These are phyloP conservation scores for Lathyrus oleraceus DNA, from an alignment of 306 rosid species.

Conservation along the genomic window DNA sequence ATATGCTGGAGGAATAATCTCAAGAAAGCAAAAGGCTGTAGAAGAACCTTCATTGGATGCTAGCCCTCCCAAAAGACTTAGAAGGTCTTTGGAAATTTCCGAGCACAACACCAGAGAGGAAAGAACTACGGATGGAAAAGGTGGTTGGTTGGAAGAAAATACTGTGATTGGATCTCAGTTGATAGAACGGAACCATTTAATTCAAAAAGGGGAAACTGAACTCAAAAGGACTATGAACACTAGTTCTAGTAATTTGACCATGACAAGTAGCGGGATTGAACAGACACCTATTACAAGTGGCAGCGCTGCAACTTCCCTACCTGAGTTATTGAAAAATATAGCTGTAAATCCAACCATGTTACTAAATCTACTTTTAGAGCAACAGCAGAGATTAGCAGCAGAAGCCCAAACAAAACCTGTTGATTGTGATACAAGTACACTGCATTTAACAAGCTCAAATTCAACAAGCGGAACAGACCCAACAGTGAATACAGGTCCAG, in stretches of 20 bases:
- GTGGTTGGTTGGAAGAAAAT: slow-evolving; percentile 81
- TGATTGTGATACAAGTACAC: slow-evolving; percentile 44
- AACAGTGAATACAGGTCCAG: slow-evolving; percentile 47
- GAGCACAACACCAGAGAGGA: slow-evolving; percentile 45
- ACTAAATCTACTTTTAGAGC: slow-evolving; percentile 57
- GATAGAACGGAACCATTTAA: slow-evolving; percentile 47
- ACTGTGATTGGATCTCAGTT: slow-evolving; percentile 47
- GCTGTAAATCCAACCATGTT: slow-evolving; percentile 84
- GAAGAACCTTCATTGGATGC: slow-evolving; percentile 62
- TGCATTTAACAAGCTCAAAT: slow-evolving; percentile 35
- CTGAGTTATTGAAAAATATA: slow-evolving; percentile 61
- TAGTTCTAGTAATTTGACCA: slow-evolving; percentile 35
- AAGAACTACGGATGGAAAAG: slow-evolving; percentile 45
- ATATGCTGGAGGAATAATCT: slow-evolving; percentile 45
- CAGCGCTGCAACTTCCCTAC: slow-evolving; percentile 49
- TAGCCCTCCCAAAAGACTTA: slow-evolving; percentile 61
- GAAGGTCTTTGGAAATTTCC: slow-evolving; percentile 49
- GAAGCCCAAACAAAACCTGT: slow-evolving; percentile 57
- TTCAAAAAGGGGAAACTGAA: slow-evolving; percentile 50
- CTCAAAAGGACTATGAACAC: slow-evolving; percentile 39
- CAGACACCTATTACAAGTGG: slow-evolving; percentile 35
- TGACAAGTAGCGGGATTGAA: slow-evolving; percentile 53
- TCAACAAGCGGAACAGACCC: slow-evolving; percentile 51
- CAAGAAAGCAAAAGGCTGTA: slow-evolving; percentile 69
- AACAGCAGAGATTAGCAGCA: slow-evolving; percentile 54